Evolutionary conservation across 2,329 filamentous ascomycete species (phyloP).

Genomic region (Venturia aucupariae): DNA sequence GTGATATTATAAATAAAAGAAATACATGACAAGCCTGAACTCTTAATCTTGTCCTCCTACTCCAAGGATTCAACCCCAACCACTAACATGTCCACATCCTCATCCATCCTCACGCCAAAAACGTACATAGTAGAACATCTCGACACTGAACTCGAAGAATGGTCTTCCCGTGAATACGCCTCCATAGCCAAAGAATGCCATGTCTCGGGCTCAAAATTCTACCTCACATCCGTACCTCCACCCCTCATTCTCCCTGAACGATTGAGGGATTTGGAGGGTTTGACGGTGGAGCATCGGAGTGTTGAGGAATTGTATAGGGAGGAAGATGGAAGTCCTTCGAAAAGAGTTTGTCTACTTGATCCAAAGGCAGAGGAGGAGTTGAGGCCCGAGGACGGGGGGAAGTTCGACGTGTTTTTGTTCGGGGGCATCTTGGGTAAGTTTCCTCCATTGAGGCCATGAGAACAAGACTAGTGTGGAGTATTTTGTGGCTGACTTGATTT

Average conservation of each 20-base stretch:
- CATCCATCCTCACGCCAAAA: conserved; percentile 29
- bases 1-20: neutral
- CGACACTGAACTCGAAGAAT: conserved; percentile 84
- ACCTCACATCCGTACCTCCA: conserved; percentile 70
- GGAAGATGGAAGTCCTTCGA: conserved; percentile 33
- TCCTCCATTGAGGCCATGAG: neutral
- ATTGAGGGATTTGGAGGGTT: conserved; percentile 50
- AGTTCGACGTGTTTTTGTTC: conserved; percentile 88
- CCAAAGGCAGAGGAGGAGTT: conserved; percentile 75
- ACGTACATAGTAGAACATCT: conserved; percentile 95
- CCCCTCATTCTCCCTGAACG: conserved; percentile 51
- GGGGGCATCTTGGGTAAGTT: conserved; percentile 80
- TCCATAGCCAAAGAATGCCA: conserved; percentile 77
- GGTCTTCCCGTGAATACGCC: conserved; percentile 89
- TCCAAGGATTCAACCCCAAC: neutral
- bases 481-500: neutral
- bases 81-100: neutral
- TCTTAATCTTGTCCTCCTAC: too few relatives aligned
- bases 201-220: conserved; percentile 57
- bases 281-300: conserved; percentile 64
- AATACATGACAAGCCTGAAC: too few relatives aligned
- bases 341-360: conserved; percentile 82
- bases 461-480: too few relatives aligned
- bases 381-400: conserved; percentile 68
- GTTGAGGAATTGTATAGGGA: conserved; percentile 75